These are phyloP conservation scores for Penicillium bialowiezense DNA, from an alignment of 495 filamentous ascomycete species.

Conservation along the genomic window DNA sequence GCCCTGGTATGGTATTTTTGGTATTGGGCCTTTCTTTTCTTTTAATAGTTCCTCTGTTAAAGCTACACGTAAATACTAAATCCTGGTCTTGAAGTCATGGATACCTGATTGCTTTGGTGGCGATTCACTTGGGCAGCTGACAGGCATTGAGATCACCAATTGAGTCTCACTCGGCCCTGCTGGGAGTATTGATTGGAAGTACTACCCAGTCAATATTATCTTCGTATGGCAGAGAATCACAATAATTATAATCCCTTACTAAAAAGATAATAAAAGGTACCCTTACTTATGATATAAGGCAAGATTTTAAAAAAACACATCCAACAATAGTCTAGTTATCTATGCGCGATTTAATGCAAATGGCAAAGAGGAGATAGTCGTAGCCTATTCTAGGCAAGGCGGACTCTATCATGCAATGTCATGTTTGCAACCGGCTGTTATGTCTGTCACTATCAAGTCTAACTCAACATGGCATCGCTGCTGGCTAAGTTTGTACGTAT, in stretches of 20 bases:
- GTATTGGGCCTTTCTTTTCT: slow-evolving; percentile 15
- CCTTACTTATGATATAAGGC: too few relatives aligned
- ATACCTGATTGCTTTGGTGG: neutral
- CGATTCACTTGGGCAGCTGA: neutral
- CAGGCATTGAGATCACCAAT: neutral
- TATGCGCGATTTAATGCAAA: slow-evolving; percentile 12
- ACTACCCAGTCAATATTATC: too few relatives aligned
- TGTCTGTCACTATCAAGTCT: neutral
- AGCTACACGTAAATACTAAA: too few relatives aligned
- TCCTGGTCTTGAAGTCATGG: too few relatives aligned
- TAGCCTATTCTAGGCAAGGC: slow-evolving; percentile 4
- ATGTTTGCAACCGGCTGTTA: slow-evolving; percentile 12
- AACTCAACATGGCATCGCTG: neutral
- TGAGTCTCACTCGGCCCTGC: neutral
- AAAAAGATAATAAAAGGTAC: too few relatives aligned
- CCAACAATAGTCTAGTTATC: too few relatives aligned
- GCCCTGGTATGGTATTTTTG: slow-evolving; percentile 12
- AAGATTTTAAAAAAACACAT: too few relatives aligned
- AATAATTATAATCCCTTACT: too few relatives aligned
- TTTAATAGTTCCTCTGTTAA: too few relatives aligned
- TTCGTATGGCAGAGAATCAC: too few relatives aligned
- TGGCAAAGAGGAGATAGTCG: slow-evolving; percentile 9
- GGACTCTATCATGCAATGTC: slow-evolving; percentile 6
- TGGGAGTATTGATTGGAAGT: too few relatives aligned
- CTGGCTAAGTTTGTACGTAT: neutral